Evolutionary conservation across 257 asterid genomes (phyloP).

Genomic region (Leonotis leonurus): DNA sequence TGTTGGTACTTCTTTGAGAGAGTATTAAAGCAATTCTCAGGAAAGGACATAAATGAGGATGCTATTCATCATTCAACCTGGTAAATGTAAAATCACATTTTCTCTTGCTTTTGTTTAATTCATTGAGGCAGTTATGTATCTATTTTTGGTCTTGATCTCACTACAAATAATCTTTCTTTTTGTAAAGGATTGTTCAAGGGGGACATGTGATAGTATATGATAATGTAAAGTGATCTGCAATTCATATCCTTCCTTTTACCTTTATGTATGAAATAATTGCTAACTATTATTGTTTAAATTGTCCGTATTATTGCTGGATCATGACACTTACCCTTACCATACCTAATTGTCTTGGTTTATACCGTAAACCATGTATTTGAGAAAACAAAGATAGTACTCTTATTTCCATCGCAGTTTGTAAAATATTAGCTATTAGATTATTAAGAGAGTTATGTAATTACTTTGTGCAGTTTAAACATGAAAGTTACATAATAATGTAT

Average conservation of each 20-base stretch:
- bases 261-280: background rate
- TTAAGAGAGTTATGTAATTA: background rate
- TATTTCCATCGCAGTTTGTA: background rate
- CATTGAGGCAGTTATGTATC: background rate
- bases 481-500: background rate
- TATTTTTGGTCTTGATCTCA: background rate
- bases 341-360: background rate
- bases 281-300: background rate
- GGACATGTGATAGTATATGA: background rate
- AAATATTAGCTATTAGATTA: background rate
- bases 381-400: background rate
- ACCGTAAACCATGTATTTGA: background rate
- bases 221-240: background rate
- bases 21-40: background rate
- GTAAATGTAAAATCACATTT: background rate
- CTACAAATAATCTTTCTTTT: background rate
- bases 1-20: background rate
- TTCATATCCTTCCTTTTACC: background rate
- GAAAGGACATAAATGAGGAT: background rate
- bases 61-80: background rate
- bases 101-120: background rate
- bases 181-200: background rate
- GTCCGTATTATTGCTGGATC: background rate
- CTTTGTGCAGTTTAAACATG: background rate
- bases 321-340: background rate